phyloP scores from a whole-genome alignment of 148 eudicot genomes.

The Nepenthes gracilis region DNA sequence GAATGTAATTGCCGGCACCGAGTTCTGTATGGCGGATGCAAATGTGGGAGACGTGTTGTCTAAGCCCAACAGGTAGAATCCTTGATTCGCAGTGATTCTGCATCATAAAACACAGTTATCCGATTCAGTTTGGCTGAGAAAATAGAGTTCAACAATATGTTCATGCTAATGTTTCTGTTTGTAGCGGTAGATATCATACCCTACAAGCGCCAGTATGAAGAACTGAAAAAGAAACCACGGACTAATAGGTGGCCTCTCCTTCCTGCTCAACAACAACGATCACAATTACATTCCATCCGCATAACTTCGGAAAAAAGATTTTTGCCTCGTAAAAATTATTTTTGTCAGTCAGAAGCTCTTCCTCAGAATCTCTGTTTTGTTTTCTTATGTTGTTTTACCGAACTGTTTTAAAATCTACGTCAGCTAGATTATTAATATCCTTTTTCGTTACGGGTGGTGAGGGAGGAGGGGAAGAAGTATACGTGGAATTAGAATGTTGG shows the following conservation, averaged over 20 bases:
- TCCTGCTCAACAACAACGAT: slow-evolving; percentile 33
- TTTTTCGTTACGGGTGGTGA: too few relatives aligned
- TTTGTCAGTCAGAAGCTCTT: too few relatives aligned
- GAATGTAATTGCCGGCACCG: slow-evolving; percentile 96
- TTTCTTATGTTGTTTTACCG: too few relatives aligned
- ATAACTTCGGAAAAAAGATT: too few relatives aligned
- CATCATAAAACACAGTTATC: neutral
- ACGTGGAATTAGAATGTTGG: too few relatives aligned
- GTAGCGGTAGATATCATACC: slow-evolving; percentile 29
- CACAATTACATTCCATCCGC: neutral
- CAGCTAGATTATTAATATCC: too few relatives aligned
- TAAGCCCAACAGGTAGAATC: slow-evolving; percentile 92
- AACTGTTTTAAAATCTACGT: too few relatives aligned
- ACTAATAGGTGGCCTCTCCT: slow-evolving; percentile 83
- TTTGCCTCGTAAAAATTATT: too few relatives aligned
- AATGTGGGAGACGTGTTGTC: slow-evolving; percentile 97
- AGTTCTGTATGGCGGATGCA: slow-evolving; percentile 95
- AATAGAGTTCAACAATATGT: too few relatives aligned
- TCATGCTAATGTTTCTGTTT: neutral
- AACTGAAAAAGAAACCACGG: slow-evolving; percentile 64
- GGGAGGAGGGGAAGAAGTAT: too few relatives aligned
- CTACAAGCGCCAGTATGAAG: slow-evolving; percentile 77
- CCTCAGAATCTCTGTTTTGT: too few relatives aligned
- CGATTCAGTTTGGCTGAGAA: too few relatives aligned
- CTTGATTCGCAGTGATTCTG: slow-evolving; percentile 98